phyloP scores from a whole-genome alignment of 805 yeast species.

The Pichia nanzhaoensis region DNA sequence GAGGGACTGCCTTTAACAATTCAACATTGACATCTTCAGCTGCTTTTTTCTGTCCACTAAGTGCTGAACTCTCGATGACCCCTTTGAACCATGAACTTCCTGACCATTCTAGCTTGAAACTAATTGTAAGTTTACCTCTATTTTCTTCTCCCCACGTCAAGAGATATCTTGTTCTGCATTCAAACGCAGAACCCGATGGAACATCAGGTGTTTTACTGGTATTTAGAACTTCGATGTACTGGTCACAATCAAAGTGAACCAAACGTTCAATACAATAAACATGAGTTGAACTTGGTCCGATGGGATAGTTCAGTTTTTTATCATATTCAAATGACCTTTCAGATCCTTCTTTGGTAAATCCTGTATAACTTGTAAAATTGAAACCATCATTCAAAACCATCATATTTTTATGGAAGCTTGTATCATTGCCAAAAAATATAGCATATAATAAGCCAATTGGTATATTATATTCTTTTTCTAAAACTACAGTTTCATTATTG shows the following conservation, averaged over 20 bases:
- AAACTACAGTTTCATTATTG: slow-evolving; percentile 46
- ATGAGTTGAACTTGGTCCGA: slow-evolving; percentile 90
- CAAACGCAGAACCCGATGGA: slow-evolving; percentile 83
- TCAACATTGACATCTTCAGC: slow-evolving; percentile 36
- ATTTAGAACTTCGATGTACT: slow-evolving; percentile 53
- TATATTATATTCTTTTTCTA: slow-evolving; percentile 47
- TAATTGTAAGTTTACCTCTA: slow-evolving; percentile 50
- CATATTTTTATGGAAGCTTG: slow-evolving; percentile 32
- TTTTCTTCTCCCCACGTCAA: slow-evolving; percentile 70
- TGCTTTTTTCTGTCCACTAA: slow-evolving; percentile 68
- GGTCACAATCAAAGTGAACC: slow-evolving; percentile 45
- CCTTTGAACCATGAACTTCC: slow-evolving; percentile 89
- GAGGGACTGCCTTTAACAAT: slow-evolving; percentile 17
- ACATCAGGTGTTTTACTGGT: slow-evolving; percentile 84
- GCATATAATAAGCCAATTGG: slow-evolving; percentile 75
- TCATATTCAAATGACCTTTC: slow-evolving; percentile 55
- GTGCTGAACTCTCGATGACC: slow-evolving; percentile 79
- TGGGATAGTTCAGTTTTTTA: slow-evolving; percentile 69
- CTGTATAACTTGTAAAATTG: slow-evolving; percentile 35
- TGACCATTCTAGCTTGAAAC: slow-evolving; percentile 82
- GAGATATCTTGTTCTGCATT: slow-evolving; percentile 64
- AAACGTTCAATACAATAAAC: slow-evolving; percentile 54
- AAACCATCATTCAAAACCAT: slow-evolving; percentile 42
- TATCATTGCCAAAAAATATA: slow-evolving; percentile 61
- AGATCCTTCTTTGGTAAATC: slow-evolving; percentile 34